Evolutionary conservation across 1,139 yeast species (phyloP).

Genomic region (Spencermartinsiella ligniputridi): DNA sequence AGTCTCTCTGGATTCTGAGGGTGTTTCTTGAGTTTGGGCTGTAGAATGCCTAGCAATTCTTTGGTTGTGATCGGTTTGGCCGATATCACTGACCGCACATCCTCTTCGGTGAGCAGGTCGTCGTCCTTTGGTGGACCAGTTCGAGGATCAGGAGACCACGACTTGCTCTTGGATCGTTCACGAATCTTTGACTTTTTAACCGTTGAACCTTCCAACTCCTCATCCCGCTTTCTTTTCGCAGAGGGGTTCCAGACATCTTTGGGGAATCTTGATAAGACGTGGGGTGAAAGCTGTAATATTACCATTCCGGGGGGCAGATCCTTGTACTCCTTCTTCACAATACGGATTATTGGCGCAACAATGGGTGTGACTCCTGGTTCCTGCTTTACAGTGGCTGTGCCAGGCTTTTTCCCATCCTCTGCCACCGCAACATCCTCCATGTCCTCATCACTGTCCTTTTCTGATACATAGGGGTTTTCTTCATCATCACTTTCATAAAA

Average conservation of each 20-base stretch:
- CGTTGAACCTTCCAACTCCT: constrained; percentile 18
- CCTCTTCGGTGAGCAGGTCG: constrained; percentile 56
- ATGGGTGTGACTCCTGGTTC: constrained; percentile 15
- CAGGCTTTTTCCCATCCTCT: constrained; percentile 16
- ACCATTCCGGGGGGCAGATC: constrained; percentile 60
- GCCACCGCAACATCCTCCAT: constrained; percentile 19
- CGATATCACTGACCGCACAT: constrained; percentile 62
- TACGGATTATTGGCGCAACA: constrained; percentile 14
- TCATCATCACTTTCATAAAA: constrained; percentile 90
- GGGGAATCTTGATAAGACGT: constrained; percentile 64
- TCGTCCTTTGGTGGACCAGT: constrained; percentile 23
- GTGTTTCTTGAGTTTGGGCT: constrained; percentile 60
- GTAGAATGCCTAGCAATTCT: constrained; percentile 57
- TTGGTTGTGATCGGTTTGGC: constrained; percentile 62
- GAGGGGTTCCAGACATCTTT: constrained; percentile 81
- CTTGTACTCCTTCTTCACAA: constrained; percentile 30
- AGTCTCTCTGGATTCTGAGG: constrained; percentile 66
- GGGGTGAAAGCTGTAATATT: constrained; percentile 59
- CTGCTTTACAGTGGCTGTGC: constrained; percentile 14
- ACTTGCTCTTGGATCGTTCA: constrained; percentile 11
- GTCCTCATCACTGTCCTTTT: constrained; percentile 41
- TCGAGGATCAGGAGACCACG: constrained; percentile 6
- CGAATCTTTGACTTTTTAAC: constrained; percentile 43
- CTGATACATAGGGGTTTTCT: constrained; percentile 74
- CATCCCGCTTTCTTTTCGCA: constrained; percentile 41